phyloP scores from a whole-genome alignment of 2,329 filamentous ascomycete species.

The Ceratocystis colombiana region DNA sequence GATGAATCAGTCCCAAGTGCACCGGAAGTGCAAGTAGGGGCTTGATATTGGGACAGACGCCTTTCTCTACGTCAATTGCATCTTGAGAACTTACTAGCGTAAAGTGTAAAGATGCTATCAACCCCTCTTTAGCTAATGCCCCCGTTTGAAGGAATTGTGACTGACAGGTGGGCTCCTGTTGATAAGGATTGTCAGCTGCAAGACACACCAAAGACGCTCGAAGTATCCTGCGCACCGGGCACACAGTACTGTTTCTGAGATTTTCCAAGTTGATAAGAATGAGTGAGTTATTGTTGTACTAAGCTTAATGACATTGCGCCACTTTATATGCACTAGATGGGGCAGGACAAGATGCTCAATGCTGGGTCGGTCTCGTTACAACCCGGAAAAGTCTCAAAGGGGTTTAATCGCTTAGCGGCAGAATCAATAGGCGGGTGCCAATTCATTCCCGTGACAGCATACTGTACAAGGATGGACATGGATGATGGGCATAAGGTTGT shows the following conservation, averaged over 20 bases:
- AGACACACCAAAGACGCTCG: neutral
- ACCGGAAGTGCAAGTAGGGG: neutral
- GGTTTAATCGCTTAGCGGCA: conserved; percentile 2
- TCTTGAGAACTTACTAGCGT: neutral
- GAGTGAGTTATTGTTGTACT: no score
- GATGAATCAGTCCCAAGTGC: neutral
- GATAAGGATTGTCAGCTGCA: conserved; percentile 11
- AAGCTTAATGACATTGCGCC: no score
- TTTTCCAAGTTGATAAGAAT: neutral
- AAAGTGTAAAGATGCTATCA: neutral
- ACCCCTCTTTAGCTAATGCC: neutral
- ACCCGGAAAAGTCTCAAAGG: neutral
- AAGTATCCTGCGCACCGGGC: neutral
- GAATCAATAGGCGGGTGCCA: neutral
- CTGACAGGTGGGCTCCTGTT: conserved; percentile 7
- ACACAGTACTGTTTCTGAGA: neutral
- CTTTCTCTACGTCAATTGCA: neutral
- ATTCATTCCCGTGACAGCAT: conserved; percentile 12
- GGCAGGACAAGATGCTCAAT: no score
- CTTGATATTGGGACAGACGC: neutral
- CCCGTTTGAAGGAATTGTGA: conserved; percentile 1
- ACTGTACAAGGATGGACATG: neutral
- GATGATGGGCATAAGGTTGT: neutral
- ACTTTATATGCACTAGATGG: no score
- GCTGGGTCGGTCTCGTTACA: no score